Base-by-base conservation (phyloP, 2,329 filamentous ascomycete genomes). In the Hypoxylon sp. region DNA sequence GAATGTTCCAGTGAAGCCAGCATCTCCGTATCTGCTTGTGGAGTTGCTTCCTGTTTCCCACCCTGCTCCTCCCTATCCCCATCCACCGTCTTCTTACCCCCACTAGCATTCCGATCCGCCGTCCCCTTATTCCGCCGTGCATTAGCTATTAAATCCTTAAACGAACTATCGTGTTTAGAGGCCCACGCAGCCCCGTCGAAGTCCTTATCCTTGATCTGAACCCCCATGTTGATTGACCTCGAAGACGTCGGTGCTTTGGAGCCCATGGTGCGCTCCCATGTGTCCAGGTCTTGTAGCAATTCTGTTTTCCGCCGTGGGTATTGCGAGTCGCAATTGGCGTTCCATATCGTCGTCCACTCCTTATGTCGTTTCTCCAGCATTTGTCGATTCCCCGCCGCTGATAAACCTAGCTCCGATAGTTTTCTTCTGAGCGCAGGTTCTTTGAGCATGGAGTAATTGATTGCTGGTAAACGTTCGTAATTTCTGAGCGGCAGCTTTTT, bases 261-360 rank as follows among this genome's bases (percentile, higher is more conserved):
- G 6, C 90, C 90, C 57, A 95, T 85, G 0, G 89, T 93, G 32
- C 85, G 81, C 71, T 99, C 94, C 93, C 94, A 97, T 1, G 82
- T 72, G 15, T 93, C 88, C 8, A 99, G 71, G 53, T 97, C 93
- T 9, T 82, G 83, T 11, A 96, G 71, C 3, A 99, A 71, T 49
- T 94, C 87, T 5, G 73, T 66, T 57, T 89, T 90, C 7, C 78
- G 77, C 67, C 88, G 89, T 0, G 91, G 91, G 1, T 77, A 76
- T 25, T 81, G 82, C 2, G 92, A 88, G 70, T 99, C 94, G 72
- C 91, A 96, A 68, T 99, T 99, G 7, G 95, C 90, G 69, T 99
- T 99, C 88, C 91, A 97, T 12, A 99, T 74, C 26, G 94, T 97
- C 41, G 94, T 80, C 92, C 92, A 99, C 71, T 99, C 94, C 16